Conservation (phyloP, 1,284 basidiomycete genomes). For the Marasmius oreades region DNA sequence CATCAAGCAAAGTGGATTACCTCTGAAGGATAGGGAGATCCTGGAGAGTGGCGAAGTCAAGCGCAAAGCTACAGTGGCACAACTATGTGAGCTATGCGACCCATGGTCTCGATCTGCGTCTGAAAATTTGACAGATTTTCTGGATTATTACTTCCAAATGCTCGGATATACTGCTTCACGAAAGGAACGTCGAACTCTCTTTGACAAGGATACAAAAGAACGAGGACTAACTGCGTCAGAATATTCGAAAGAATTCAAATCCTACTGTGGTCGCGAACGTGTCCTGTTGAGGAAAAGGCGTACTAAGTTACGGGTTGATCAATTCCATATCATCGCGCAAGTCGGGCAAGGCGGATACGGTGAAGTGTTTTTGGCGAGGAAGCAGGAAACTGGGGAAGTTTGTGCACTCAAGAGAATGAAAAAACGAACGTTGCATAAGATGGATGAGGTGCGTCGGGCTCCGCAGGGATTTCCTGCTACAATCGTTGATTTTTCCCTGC, state of each 20-base stretch:
- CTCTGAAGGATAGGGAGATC: constrained; percentile 83
- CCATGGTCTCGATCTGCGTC: constrained; percentile 11
- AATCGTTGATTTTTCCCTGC: constrained; percentile 8
- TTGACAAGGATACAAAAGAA: constrained; percentile 77
- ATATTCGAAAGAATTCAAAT: constrained; percentile 80
- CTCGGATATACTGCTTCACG: constrained; percentile 84
- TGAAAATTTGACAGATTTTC: constrained; percentile 60
- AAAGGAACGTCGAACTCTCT: constrained; percentile 77
- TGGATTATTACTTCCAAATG: constrained; percentile 93
- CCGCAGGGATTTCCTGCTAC: neutral
- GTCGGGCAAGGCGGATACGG: constrained; percentile 97
- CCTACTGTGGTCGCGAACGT: constrained; percentile 89
- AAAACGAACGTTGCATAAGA: constrained; percentile 90
- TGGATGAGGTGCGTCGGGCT: constrained; percentile 77
- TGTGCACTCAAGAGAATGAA: constrained; percentile 96
- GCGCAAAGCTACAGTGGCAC: constrained; percentile 92
- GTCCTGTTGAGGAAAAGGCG: constrained; percentile 85
- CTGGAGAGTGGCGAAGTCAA: constrained; percentile 82
- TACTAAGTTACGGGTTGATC: constrained; percentile 83
- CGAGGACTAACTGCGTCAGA: constrained; percentile 64
- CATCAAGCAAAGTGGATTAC: constrained; percentile 50
- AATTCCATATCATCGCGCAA: constrained; percentile 95
- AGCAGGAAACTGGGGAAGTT: constrained; percentile 89
- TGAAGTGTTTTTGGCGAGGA: constrained; percentile 90
- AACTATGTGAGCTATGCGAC: constrained; percentile 69